These are phyloP conservation scores for Triticum turgidum DNA, from an alignment of 176 grass and related monocot genomes.

Conservation along the genomic window DNA sequence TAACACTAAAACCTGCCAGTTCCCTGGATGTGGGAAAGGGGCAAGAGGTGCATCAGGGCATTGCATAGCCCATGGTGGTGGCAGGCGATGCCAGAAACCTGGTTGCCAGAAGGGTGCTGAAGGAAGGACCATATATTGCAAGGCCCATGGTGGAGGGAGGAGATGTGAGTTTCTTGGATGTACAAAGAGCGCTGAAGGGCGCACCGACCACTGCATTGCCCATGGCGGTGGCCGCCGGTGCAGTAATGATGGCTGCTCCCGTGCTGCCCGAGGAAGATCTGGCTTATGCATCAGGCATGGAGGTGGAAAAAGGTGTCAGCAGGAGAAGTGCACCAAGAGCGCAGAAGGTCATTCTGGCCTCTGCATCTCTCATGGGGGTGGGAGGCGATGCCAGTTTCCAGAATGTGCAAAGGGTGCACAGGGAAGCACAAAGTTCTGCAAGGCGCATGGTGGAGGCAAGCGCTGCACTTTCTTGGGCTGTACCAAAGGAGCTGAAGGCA, in stretches of 20 bases:
- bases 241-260: slow-evolving; percentile 60
- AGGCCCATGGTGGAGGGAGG: slow-evolving; percentile 87
- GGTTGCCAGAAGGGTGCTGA: slow-evolving; percentile 95
- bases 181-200: slow-evolving; percentile 88
- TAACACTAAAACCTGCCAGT: slow-evolving; percentile 66
- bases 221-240: slow-evolving; percentile 89
- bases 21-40: slow-evolving; percentile 80
- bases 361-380: slow-evolving; percentile 94
- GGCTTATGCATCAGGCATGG: slow-evolving; percentile 92
- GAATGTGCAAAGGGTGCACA: slow-evolving; percentile 87
- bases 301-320: slow-evolving; percentile 86
- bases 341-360: slow-evolving; percentile 93
- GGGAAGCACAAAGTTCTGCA: slow-evolving; percentile 92
- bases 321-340: slow-evolving; percentile 78
- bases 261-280: slow-evolving; percentile 90
- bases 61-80: slow-evolving; percentile 97
- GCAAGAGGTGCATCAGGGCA: slow-evolving; percentile 85
- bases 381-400: slow-evolving; percentile 73
- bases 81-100: slow-evolving; percentile 67
- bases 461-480: slow-evolving; percentile 90
- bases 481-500: slow-evolving; percentile 90
- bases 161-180: slow-evolving; percentile 82
- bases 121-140: slow-evolving; percentile 94
- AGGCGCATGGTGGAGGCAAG: slow-evolving; percentile 89
- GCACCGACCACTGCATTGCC: slow-evolving; percentile 88